These are phyloP conservation scores for Stagonosporopsis rhizophila DNA, from an alignment of 2,329 filamentous ascomycete genomes.

Conservation along the genomic window DNA sequence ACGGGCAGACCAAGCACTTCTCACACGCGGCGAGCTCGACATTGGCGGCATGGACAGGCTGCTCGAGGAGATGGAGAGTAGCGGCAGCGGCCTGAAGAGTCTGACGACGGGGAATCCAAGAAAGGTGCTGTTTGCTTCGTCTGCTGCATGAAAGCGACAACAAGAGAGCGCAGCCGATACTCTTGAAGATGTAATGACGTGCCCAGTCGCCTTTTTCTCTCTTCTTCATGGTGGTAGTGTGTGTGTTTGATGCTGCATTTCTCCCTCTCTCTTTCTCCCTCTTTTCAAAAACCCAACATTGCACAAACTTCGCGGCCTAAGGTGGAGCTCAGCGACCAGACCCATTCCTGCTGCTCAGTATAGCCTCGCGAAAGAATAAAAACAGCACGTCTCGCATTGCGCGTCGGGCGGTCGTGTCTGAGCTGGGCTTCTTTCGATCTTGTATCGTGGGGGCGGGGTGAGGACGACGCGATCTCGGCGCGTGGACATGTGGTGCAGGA, in stretches of 20 bases:
- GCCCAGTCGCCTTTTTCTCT: neutral
- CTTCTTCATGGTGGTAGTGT: neutral
- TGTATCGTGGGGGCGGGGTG: slow-evolving; percentile 1
- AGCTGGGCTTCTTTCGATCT: slow-evolving; percentile 18
- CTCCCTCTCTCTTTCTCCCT: too few species aligned
- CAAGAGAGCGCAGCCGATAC: neutral
- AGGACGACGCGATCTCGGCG: slow-evolving; percentile 16
- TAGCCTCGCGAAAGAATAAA: slow-evolving; percentile 59
- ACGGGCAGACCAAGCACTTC: slow-evolving; percentile 52
- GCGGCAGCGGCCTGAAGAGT: slow-evolving; percentile 29
- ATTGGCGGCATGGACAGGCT: slow-evolving; percentile 57
- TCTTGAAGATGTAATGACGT: slow-evolving; percentile 6
- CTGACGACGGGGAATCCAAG: slow-evolving; percentile 42
- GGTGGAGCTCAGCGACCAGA: slow-evolving; percentile 62
- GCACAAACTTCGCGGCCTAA: slow-evolving; percentile 43
- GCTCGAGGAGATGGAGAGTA: slow-evolving; percentile 48
- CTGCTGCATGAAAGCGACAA: slow-evolving; percentile 29
- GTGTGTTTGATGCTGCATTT: neutral
- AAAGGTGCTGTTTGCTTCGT: slow-evolving; percentile 47
- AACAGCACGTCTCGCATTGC: too few species aligned
- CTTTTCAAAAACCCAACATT: too few species aligned
- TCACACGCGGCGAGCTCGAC: slow-evolving; percentile 55
- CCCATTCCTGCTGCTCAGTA: slow-evolving; percentile 63
- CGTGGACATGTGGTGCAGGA: neutral
- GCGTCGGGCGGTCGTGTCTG: slow-evolving; percentile 18